Evolutionary conservation across 2,329 filamentous ascomycete species (phyloP).

Genomic region (Colletotrichum siamense): DNA sequence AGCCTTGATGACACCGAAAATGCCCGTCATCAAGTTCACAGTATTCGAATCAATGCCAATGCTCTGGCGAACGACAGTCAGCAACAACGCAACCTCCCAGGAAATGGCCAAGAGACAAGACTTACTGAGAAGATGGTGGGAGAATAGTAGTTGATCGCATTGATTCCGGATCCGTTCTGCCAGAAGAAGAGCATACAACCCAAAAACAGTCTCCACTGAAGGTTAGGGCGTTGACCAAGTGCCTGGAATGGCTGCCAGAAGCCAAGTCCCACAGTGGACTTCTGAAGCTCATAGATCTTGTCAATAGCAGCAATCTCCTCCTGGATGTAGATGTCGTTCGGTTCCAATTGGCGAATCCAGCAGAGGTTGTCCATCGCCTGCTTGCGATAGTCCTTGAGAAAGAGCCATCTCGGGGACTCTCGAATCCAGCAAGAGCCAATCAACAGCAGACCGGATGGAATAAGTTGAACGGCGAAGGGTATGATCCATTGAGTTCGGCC

Average conservation of each 20-base stretch:
- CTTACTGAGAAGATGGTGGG: conserved; percentile 64
- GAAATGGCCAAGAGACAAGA: neutral
- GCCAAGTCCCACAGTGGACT: conserved; percentile 57
- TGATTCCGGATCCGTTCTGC: conserved; percentile 71
- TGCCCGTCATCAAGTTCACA: conserved; percentile 61
- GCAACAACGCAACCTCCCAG: neutral
- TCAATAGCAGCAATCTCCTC: conserved; percentile 68
- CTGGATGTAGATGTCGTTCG: conserved; percentile 62
- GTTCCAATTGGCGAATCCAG: conserved; percentile 57
- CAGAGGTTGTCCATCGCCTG: conserved; percentile 56
- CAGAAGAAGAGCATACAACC: conserved; percentile 70
- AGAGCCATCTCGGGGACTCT: conserved; percentile 67
- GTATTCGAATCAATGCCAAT: conserved; percentile 13
- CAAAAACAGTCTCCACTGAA: conserved; percentile 66
- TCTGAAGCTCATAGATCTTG: conserved; percentile 50
- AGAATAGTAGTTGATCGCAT: conserved; percentile 69
- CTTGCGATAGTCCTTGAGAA: conserved; percentile 56
- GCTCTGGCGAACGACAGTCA: neutral
- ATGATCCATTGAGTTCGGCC: conserved; percentile 47
- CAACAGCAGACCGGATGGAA: conserved; percentile 58
- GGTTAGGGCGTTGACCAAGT: conserved; percentile 49
- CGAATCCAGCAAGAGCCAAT: conserved; percentile 52
- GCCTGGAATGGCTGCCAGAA: conserved; percentile 66
- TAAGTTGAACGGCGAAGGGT: conserved; percentile 59
- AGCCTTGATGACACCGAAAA: conserved; percentile 73